phyloP scores from a whole-genome alignment of 208 protist species.

The Sergeia podlipaevii region DNA sequence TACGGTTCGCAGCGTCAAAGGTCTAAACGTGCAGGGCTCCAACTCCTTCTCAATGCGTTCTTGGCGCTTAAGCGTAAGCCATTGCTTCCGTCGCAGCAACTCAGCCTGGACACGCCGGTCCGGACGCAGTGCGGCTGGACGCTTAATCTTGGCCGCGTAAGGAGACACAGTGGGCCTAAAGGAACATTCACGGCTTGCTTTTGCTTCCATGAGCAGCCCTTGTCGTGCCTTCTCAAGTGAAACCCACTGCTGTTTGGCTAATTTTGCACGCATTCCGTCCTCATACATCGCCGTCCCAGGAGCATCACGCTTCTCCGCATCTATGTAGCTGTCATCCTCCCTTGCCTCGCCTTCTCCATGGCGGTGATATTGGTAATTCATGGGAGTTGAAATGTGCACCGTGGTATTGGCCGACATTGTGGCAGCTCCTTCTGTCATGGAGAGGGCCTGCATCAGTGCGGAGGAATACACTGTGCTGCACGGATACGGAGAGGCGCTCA shows the following conservation, averaged over 20 bases:
- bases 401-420: conserved; percentile 11
- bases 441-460: conserved; percentile 54
- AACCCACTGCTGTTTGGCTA: conserved; percentile 82
- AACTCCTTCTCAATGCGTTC: conserved; percentile 62
- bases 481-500: no score
- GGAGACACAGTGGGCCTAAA: conserved; percentile 66
- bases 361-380: conserved; percentile 1
- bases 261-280: conserved; percentile 58
- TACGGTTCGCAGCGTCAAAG: conserved; percentile 60
- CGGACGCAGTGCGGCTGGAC: conserved; percentile 57
- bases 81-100: conserved; percentile 59
- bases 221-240: conserved; percentile 69
- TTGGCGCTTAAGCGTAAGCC: conserved; percentile 44
- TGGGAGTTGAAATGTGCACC: not conserved
- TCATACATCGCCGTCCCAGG: conserved; percentile 41
- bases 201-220: conserved; percentile 54
- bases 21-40: conserved; percentile 77
- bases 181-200: conserved; percentile 58
- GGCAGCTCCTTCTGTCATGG: conserved; percentile 34
- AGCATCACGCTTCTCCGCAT: conserved; percentile 2
- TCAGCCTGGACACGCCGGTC: conserved; percentile 66
- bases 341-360: conserved; percentile 2
- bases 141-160: conserved; percentile 52
- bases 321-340: conserved; percentile 9
- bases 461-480: conserved; percentile 36